These are phyloP conservation scores for Trichopus zeylanicus DNA, from an alignment of 116 monocot genomes.

Conservation along the genomic window DNA sequence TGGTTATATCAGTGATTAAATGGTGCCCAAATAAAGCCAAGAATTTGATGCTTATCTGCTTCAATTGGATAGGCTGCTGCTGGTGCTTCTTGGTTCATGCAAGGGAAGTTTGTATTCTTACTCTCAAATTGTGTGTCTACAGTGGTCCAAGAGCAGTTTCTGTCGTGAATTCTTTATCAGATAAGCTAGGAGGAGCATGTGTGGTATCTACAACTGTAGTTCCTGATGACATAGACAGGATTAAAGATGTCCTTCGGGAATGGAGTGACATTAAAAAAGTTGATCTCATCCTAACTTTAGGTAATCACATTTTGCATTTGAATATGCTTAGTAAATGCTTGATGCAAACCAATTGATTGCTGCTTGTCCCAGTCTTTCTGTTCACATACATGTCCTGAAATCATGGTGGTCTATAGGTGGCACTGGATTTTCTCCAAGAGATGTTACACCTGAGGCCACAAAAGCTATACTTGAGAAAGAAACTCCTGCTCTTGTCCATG, in stretches of 20 bases:
- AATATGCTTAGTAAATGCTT: too few species aligned
- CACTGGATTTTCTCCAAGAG: constrained; percentile 93
- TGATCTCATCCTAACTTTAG: constrained; percentile 85
- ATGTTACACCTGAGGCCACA: constrained; percentile 96
- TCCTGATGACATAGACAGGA: constrained; percentile 73
- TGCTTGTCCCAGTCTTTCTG: not conserved
- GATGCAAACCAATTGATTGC: too few species aligned
- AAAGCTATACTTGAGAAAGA: constrained; percentile 73
- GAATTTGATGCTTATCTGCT: not conserved
- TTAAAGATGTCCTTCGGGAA: constrained; percentile 42
- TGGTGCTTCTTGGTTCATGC: not conserved
- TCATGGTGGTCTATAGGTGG: constrained; percentile 43
- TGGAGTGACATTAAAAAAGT: constrained; percentile 80
- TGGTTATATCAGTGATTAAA: too few species aligned
- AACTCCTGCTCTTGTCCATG: constrained; percentile 63
- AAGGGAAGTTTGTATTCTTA: too few species aligned
- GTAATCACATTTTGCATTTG: constrained; percentile 31
- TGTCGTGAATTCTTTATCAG: constrained; percentile 77
- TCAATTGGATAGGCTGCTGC: not conserved
- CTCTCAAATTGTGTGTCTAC: not conserved
- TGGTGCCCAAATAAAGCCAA: too few species aligned
- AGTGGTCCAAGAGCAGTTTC: constrained; percentile 91
- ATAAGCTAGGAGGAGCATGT: constrained; percentile 66
- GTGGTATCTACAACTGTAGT: constrained; percentile 73
- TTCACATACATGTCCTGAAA: not conserved